Percentiles rank a stretch among this genome's conserved stretches.
These are phyloP conservation scores for Tolypocladium amazonense DNA, from an alignment of 2,329 filamentous ascomycete genomes.

Conservation along the genomic window DNA sequence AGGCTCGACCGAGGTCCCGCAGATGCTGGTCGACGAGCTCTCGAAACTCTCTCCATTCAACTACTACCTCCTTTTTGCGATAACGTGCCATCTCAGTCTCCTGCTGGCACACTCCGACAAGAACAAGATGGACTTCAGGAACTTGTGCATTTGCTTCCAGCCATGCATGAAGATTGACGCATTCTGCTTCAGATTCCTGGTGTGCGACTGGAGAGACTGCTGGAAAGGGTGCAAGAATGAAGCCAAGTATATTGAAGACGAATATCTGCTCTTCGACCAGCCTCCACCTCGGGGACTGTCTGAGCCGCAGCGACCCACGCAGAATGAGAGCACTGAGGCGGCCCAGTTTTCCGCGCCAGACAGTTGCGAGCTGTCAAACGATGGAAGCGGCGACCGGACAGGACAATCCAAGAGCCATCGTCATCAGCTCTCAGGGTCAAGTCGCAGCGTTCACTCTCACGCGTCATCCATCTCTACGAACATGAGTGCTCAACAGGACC, in stretches of 20 bases:
- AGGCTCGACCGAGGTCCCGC: constrained; percentile 69
- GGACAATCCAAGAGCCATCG: constrained; percentile 32
- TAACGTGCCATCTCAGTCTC: constrained; percentile 89
- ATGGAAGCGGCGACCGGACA: constrained; percentile 12
- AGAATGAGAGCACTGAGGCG: constrained; percentile 6
- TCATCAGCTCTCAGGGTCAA: constrained; percentile 27
- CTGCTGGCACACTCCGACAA: constrained; percentile 85
- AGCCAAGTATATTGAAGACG: constrained; percentile 62
- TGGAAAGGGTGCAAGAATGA: constrained; percentile 96
- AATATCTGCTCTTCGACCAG: constrained; percentile 51
- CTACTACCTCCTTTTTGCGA: constrained; percentile 94
- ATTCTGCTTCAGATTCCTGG: constrained; percentile 90
- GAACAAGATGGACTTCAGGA: constrained; percentile 97
- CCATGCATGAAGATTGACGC: constrained; percentile 94
- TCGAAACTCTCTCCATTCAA: constrained; percentile 94
- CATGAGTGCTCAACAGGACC: constrained; percentile 33
- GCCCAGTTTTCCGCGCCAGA: constrained; percentile 47
- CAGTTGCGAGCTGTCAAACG: constrained; percentile 44
- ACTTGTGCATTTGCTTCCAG: constrained; percentile 93
- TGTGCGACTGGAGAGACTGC: constrained; percentile 91
- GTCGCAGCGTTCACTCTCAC: constrained; percentile 31
- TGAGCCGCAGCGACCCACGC: constrained; percentile 19
- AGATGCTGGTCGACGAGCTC: constrained; percentile 80
- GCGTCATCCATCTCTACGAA: constrained; percentile 33
- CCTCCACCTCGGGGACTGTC: constrained; percentile 41